Base-by-base conservation (phyloP, 2,329 filamentous ascomycete species). In the Aureobasidium sp. region DNA sequence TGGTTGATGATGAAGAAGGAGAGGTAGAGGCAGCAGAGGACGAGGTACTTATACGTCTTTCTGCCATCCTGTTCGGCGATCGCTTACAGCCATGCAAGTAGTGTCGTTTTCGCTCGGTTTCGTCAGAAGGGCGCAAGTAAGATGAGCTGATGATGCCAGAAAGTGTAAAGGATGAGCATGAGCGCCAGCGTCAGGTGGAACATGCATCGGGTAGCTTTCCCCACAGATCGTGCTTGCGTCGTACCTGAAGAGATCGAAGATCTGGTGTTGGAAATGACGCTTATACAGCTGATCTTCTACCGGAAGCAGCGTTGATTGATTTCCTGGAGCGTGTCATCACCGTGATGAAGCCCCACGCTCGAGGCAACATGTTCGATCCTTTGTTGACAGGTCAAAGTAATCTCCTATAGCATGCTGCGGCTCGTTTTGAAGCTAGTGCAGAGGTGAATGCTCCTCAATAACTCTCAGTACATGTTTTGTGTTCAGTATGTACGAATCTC, bases 31-130 rank as follows among this genome's bases (percentile, higher is more conserved):
- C 42, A 37, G 54, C 54, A 58, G 54, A 58, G 54, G 54, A 58
- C 41, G 41, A 36, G 42, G 41, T 58, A 58, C 54, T 58, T 58
- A 58, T 58, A 58, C 54, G 54, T 58, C 54, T 37, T 16, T 58
- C 30, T 37, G 21, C 41, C 42, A 58, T 58, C 34, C 5, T 10
- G 9, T 13, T 21, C 14, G n/a, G 16, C 44, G 44, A 10, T 48
- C 30, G 47, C 27, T 48, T 48, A 48, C 47, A 48, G 45, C 45
- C 47, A 49, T 49, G 47, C 48, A 54, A 27, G 13, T n/a, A n/a
- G 8, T 39, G 34, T 21, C 21, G 10, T 5, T n/a, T 30, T 36
- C 7, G 10, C 32, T 37, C 10, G 42, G 25, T 32, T 30, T 32
- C 45, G 45, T 48, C 27, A 48, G 27, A 21, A 30, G 16, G 3